phyloP scores from a whole-genome alignment of 352 stramenopile genomes.

The Pythium dissimile region DNA sequence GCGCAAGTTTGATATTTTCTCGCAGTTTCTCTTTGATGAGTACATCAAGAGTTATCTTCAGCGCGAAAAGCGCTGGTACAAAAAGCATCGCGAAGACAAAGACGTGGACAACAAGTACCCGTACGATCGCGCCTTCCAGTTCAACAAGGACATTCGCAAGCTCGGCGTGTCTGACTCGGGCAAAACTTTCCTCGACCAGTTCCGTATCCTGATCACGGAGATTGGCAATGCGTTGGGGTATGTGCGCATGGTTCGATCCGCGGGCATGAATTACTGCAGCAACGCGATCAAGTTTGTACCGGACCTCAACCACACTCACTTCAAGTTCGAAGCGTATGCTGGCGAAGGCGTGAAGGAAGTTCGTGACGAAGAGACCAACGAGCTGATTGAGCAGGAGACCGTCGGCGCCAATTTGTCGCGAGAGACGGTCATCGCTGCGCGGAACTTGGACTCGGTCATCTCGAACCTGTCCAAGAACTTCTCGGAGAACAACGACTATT shows the following conservation, averaged over 20 bases:
- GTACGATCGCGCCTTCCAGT: slow-evolving; percentile 88
- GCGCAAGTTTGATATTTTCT: slow-evolving; percentile 90
- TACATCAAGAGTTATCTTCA: slow-evolving; percentile 93
- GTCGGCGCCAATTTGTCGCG: slow-evolving; percentile 63
- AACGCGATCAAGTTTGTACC: slow-evolving; percentile 92
- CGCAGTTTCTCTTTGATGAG: slow-evolving; percentile 92
- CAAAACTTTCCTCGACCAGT: slow-evolving; percentile 89
- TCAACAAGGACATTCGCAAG: slow-evolving; percentile 91
- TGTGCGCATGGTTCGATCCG: slow-evolving; percentile 91
- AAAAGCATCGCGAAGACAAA: slow-evolving; percentile 87
- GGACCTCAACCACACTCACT: slow-evolving; percentile 85
- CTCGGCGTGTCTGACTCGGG: slow-evolving; percentile 82
- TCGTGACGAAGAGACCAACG: slow-evolving; percentile 55
- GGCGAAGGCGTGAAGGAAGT: slow-evolving; percentile 55
- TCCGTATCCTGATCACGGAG: slow-evolving; percentile 89
- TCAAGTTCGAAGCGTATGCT: slow-evolving; percentile 74
- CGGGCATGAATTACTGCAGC: slow-evolving; percentile 91
- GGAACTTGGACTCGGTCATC: slow-evolving; percentile 87
- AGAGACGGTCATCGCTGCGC: slow-evolving; percentile 79
- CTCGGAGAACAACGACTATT: slow-evolving; percentile 92
- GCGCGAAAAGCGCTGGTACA: slow-evolving; percentile 92
- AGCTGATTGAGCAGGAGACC: slow-evolving; percentile 41
- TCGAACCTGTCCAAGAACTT: slow-evolving; percentile 88
- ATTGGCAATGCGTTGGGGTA: slow-evolving; percentile 93
- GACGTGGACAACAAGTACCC: slow-evolving; percentile 93